phyloP scores from a whole-genome alignment of 257 asterid species.

The Przewalskia tangutica region DNA sequence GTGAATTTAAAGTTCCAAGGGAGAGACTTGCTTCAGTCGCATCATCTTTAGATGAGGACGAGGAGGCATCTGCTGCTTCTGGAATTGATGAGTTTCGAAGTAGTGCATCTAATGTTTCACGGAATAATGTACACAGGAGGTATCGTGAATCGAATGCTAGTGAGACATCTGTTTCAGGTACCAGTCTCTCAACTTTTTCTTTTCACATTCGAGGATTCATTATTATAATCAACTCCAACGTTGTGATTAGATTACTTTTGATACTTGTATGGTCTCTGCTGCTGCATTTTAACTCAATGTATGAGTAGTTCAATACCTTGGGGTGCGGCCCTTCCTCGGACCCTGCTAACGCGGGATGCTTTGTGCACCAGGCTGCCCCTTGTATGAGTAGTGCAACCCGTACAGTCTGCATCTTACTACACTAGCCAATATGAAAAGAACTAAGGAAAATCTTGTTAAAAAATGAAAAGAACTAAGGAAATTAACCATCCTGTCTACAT shows the following conservation, averaged over 20 bases:
- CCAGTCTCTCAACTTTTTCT: neutral
- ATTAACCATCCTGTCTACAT: neutral
- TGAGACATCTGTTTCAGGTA: slow-evolving; percentile 48
- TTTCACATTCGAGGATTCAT: neutral
- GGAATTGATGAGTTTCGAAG: slow-evolving; percentile 46
- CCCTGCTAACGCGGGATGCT: too few species aligned
- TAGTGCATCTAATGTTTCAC: slow-evolving; percentile 15
- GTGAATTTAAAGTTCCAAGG: slow-evolving; percentile 58
- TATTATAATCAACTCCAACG: neutral
- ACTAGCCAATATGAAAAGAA: neutral
- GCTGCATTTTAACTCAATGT: neutral
- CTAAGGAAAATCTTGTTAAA: neutral
- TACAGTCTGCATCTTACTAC: neutral
- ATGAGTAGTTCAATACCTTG: neutral
- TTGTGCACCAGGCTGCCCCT: too few species aligned
- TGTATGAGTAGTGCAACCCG: neutral
- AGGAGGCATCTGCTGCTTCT: slow-evolving; percentile 32
- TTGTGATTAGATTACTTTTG: neutral
- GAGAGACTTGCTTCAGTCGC: slow-evolving; percentile 54
- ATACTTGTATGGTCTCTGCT: neutral
- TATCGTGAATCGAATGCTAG: slow-evolving; percentile 58
- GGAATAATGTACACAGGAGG: slow-evolving; percentile 28
- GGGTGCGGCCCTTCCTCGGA: too few species aligned
- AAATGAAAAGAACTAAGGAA: neutral
- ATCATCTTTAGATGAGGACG: slow-evolving; percentile 60